phyloP scores from a whole-genome alignment of 345 rosid species.

The Eucalyptus tenuipes region DNA sequence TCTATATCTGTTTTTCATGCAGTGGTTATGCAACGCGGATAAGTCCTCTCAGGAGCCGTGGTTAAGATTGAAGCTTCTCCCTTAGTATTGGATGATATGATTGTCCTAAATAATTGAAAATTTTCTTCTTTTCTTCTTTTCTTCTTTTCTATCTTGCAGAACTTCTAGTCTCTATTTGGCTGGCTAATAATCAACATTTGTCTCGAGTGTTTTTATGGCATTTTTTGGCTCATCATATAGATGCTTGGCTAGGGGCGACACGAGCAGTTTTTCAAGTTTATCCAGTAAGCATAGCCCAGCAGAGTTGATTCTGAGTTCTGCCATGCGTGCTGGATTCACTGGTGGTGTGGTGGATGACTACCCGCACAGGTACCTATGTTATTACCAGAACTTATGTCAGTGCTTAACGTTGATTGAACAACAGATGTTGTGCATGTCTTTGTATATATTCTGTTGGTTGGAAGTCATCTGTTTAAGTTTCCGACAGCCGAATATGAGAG shows the following conservation, averaged over 20 bases:
- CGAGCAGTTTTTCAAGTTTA: slow-evolving; percentile 83
- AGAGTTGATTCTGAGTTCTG: slow-evolving; percentile 67
- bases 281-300: slow-evolving; percentile 69
- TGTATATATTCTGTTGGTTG: neutral
- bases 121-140: neutral
- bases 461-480: neutral
- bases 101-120: no score
- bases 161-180: neutral
- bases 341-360: slow-evolving; percentile 84
- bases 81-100: neutral
- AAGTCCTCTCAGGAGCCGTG: slow-evolving; percentile 85
- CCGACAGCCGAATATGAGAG: neutral
- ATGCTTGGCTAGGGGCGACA: slow-evolving; percentile 72
- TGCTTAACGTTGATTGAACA: neutral
- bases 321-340: slow-evolving; percentile 86
- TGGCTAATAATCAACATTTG: neutral
- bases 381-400: neutral
- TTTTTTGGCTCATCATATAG: slow-evolving; percentile 72
- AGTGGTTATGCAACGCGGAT: slow-evolving; percentile 95
- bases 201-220: slow-evolving; percentile 26
- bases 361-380: slow-evolving; percentile 61
- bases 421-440: neutral
- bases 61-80: slow-evolving; percentile 65
- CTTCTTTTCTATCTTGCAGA: neutral
- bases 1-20: neutral